Evolutionary conservation across 306 rosid species (phyloP), one percentile per base, ranked within the genome.

Genomic region (Ziziphus jujuba): DNA sequence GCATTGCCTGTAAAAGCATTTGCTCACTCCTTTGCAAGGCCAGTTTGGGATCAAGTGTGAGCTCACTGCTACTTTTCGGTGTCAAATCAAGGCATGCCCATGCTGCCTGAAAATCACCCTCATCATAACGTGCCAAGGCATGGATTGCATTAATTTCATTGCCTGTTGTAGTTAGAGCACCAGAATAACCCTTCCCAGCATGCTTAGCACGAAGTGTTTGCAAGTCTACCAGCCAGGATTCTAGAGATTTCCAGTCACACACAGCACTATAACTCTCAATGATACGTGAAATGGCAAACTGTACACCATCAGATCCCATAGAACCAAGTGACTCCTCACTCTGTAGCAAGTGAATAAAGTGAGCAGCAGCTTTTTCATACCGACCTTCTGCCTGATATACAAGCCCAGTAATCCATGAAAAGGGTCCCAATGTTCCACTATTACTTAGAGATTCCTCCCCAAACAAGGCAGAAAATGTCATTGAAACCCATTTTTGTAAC

Each of bases 1-100:
- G 95, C 84, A 92, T 73, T 66, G 98, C 95, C 77, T 89, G 96
- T 72, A 92, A 81, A 79, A 92, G 92, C 96, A 92, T 92, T 84
- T 92, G 98, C 84, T 92, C 98, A 75, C 98, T 92, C 79, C 98
- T 81, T 45, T 85, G 98, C 92, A 92, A 81, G 75, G 95, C 96
- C 73, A 89, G 70, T 76, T 87, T 89, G 52, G 98, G 96, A 79
- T 92, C 92, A 75, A 92, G 92, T 55, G 98, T 87, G 72, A 92
- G 96, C 65, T 92, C 98, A 69, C 85, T 80, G 74, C 90, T 92
- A 81, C 96, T 89, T 88, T 92, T 92, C 59, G 96, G 96, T 16
- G 98, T 92, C 89, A 92, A 85, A 74, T 87, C 98, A 72, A 92
- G 96, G 84, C 80, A 87, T 57, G 91, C 83, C 98, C 98, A 89